Conservation (phyloP, 2,329 filamentous ascomycete genomes). For the Neonectria punicea region DNA sequence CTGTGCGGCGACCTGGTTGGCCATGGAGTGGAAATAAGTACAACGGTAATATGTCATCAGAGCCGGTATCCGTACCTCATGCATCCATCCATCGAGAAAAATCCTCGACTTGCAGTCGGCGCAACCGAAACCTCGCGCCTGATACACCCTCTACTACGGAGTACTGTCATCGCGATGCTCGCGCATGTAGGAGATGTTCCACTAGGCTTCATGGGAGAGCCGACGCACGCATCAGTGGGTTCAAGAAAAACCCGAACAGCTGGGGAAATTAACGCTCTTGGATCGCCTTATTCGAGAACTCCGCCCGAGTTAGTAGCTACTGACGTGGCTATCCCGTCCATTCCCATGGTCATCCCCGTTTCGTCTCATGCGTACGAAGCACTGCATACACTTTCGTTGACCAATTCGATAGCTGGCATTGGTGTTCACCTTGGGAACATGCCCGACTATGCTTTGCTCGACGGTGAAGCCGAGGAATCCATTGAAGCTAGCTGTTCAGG, state of each 20-base stretch:
- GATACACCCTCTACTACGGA: not conserved
- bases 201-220: not conserved
- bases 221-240: not conserved
- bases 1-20: constrained; percentile 11
- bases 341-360: not conserved
- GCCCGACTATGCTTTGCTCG: not conserved
- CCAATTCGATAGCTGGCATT: not conserved
- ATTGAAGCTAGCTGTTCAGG: not conserved
- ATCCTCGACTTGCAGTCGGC: constrained; percentile 11
- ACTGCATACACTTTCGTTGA: not conserved
- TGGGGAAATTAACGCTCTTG: not conserved
- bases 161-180: not conserved
- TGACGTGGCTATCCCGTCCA: not conserved
- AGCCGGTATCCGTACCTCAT: constrained; percentile 6
- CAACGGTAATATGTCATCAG: not conserved
- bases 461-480: not conserved
- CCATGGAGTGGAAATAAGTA: constrained; percentile 6
- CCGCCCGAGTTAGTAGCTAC: not conserved
- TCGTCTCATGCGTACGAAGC: not conserved
- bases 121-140: constrained; percentile 12
- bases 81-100: constrained; percentile 9
- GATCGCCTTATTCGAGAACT: not conserved
- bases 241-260: not conserved
- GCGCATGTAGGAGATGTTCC: not conserved
- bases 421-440: not conserved